Base-by-base conservation (phyloP, 1,139 yeast species). In the Geotrichum siamense region DNA sequence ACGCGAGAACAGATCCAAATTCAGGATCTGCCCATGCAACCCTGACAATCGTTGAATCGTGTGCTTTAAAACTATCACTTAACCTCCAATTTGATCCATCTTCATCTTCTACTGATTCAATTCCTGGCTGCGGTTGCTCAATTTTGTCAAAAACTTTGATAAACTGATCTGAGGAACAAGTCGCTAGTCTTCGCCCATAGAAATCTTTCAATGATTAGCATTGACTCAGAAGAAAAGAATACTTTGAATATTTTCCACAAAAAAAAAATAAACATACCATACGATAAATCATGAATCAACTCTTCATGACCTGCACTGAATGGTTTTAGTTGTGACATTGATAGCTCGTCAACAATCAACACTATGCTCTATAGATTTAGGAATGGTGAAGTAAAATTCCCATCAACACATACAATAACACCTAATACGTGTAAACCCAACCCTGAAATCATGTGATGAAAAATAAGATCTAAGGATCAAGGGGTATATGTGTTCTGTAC, bases 21-120 rank as follows among this genome's bases (percentile, higher is more conserved):
- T 87, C 94, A 1, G 98, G 98, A 45, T 85, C 82, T 0, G 97
- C 96, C 94, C 96, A 91, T 43, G 79, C 78, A 4, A 91, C 70
- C 53, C 82, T 78, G 37, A 85, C 82, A 25, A 91, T 75, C 52
- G 89, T 78, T 5, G 94, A 81, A 55, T 91, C 96, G 60, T 91
- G 98, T 1, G 97, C 97, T 55, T 83, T 83, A 94, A 96, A 89
- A 51, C 83, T 79, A 62, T 87, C 96, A 54, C 80, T 79, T 45
- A 82, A 64, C 13, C 75, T 76, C 96, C 96, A 89, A 25, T 78
- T 74, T 28, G 68, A 69, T 9, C 54, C 57, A 16, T 51, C 54
- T 25, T 45, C 45, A 5, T 36, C 39, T 9, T 49, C 41, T 19
- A 48, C 12, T 5, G 34, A 30, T 16, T n/a, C 61, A 60, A 12